phyloP scores from a whole-genome alignment of 331 rosid species.

The Cydonia oblonga region DNA sequence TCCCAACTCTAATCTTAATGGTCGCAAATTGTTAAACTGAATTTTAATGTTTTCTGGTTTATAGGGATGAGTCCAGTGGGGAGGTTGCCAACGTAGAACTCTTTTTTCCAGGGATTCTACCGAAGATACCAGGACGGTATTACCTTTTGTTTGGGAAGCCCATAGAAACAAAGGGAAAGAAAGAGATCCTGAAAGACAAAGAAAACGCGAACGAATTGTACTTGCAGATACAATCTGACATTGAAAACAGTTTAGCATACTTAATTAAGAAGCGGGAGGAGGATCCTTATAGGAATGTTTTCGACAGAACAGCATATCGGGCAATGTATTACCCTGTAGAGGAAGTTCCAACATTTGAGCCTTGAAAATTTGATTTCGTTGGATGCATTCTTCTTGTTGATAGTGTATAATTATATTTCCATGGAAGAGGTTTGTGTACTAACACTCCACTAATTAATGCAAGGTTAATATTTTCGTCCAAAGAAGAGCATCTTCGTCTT shows the following conservation, averaged over 20 bases:
- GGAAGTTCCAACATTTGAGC: constrained; percentile 62
- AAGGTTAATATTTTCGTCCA: neutral
- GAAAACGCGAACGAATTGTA: constrained; percentile 62
- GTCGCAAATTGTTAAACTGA: neutral
- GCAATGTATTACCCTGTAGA: constrained; percentile 20
- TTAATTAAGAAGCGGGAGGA: constrained; percentile 72
- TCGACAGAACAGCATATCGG: constrained; percentile 45
- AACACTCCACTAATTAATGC: neutral
- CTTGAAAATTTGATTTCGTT: constrained; percentile 21
- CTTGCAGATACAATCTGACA: constrained; percentile 61
- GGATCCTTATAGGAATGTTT: constrained; percentile 71
- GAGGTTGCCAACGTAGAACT: constrained; percentile 41
- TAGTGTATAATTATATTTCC: neutral
- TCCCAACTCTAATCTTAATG: neutral
- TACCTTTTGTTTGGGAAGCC: constrained; percentile 86
- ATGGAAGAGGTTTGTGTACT: neutral
- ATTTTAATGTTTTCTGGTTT: constrained; percentile 1
- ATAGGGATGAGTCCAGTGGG: constrained; percentile 48
- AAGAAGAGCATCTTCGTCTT: neutral
- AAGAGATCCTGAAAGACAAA: constrained; percentile 50
- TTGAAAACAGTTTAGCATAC: constrained; percentile 45
- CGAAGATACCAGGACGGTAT: constrained; percentile 73
- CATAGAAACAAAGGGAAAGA: constrained; percentile 54
- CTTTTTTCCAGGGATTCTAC: constrained; percentile 28
- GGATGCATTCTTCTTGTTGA: neutral